Base-by-base conservation (phyloP, 2,329 filamentous ascomycete species). In the Aspergillus transmontanensis region DNA sequence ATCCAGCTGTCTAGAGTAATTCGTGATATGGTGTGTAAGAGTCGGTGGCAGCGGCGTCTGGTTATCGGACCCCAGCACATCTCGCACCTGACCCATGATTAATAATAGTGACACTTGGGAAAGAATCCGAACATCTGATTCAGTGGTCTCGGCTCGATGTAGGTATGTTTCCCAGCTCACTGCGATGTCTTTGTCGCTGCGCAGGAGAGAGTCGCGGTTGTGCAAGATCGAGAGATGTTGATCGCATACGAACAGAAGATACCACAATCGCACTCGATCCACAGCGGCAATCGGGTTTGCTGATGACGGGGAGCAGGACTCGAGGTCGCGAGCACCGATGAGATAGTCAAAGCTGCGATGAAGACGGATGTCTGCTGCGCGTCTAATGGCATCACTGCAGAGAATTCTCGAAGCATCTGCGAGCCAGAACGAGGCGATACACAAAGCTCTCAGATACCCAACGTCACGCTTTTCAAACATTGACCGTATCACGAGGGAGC, bases 341-440 rank as follows among this genome's bases (percentile, higher is more conserved):
- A 72, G 62, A 34, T 71, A 75, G 58, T 80, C 78, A 45, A 84
- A 80, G 58, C 79, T 78, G 63, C 79, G 62, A 79, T 78, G 62
- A 21, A 74, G 62, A 32, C 71, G 68, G 59, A 74, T 73, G 53
- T 73, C 72, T 1, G 69, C 72, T 34, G 77, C 70, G 1, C 73
- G 72, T 6, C 74, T 69, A 23, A 75, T 68, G 11, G 73, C 74
- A 51, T 75, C 67, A 12, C 72, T 74, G 4, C 71, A 73, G 3
- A 76, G 60, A 16, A 74, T 82, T 75, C 69, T 78, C 72, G 59
- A 82, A 4, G 83, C 79, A 66, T 85, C 82, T n/a, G 80, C 80
- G 1, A 85, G 74, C 83, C 83, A 85, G 68, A 83, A 84, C 1
- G 82, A 80, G 16, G 78, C 82, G 46, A 84, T 81, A 57, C 82